Evolutionary conservation across 1,139 yeast genomes (phyloP).

Genomic region (Lodderomyces oxycetoniae): DNA sequence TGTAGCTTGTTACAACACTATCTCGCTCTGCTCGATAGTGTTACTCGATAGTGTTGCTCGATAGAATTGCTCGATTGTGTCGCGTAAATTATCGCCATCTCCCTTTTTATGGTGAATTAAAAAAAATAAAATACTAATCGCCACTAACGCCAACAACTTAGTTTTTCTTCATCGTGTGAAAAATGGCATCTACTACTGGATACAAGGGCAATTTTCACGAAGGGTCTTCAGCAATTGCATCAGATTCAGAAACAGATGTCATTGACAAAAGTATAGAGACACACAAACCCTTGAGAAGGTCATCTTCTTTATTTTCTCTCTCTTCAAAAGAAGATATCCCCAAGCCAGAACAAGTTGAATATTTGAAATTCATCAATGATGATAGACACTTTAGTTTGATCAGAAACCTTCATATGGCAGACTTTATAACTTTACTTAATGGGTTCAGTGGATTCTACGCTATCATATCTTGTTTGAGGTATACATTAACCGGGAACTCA

Average conservation of each 20-base stretch:
- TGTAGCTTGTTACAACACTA: too few species aligned
- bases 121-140: background rate
- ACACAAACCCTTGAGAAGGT: constrained; percentile 32
- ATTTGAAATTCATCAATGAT: constrained; percentile 73
- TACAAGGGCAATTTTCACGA: constrained; percentile 8
- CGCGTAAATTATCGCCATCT: background rate
- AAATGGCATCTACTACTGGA: constrained; percentile 9
- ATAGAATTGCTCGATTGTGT: too few species aligned
- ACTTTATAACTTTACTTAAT: constrained; percentile 86
- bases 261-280: too few species aligned
- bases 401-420: constrained; percentile 88
- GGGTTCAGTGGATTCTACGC: constrained; percentile 90
- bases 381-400: constrained; percentile 72
- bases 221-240: constrained; percentile 30
- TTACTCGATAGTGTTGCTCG: too few species aligned
- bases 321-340: constrained; percentile 41
- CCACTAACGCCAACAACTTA: too few species aligned
- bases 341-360: constrained; percentile 70
- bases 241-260: constrained; percentile 26
- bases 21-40: too few species aligned
- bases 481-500: constrained; percentile 59
- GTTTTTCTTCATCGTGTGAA: too few species aligned
- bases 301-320: constrained; percentile 40
- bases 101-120: too few species aligned
- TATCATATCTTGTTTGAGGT: constrained; percentile 79